Conservation (phyloP, 169 alveolate species). For the Plasmodium billcollinsi region DNA sequence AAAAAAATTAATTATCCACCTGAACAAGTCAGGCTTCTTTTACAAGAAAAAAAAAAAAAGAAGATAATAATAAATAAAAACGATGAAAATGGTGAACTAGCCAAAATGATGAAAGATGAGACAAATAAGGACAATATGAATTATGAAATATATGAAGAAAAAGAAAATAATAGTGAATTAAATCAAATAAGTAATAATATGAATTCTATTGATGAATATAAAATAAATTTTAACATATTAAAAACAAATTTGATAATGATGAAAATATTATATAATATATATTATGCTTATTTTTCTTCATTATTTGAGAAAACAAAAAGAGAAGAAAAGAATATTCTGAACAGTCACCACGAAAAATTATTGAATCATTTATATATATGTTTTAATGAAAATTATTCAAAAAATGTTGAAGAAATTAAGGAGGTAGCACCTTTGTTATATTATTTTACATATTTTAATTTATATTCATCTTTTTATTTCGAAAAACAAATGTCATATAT, state of each 20-base stretch:
- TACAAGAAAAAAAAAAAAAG: constrained; percentile 2
- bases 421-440: constrained; percentile 43
- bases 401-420: constrained; percentile 46
- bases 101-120: not conserved
- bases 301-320: not conserved
- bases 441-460: constrained; percentile 58
- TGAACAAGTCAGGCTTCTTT: constrained; percentile 3
- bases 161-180: not conserved
- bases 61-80: not conserved
- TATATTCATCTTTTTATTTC: constrained; percentile 37
- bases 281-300: constrained; percentile 23
- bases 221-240: constrained; percentile 14
- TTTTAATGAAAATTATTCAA: constrained; percentile 54
- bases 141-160: not conserved
- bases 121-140: not conserved
- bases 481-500: constrained; percentile 56
- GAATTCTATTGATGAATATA: constrained; percentile 12
- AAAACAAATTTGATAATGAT: constrained; percentile 61
- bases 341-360: constrained; percentile 61
- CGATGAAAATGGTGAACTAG: not conserved
- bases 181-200: not conserved
- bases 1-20: constrained; percentile 52
- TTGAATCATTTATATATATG: constrained; percentile 39
- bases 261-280: constrained; percentile 59
- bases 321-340: constrained; percentile 63